phyloP scores from a whole-genome alignment of 176 grass and related monocot species.

The barley (Hordeum vulgare) region DNA sequence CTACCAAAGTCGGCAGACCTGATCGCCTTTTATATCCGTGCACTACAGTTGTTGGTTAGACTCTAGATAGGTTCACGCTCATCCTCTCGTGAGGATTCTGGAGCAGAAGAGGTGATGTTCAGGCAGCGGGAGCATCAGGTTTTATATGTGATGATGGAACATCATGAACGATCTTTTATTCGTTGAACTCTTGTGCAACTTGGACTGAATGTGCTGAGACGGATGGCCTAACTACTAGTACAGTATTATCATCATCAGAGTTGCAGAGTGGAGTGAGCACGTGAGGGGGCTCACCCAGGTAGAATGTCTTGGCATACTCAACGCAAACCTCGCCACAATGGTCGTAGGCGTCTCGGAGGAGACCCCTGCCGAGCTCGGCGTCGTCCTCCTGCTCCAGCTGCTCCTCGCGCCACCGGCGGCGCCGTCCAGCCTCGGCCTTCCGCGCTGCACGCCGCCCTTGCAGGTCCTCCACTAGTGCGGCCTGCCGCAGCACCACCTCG shows the following conservation, averaged over 20 bases:
- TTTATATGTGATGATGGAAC: too few relatives aligned
- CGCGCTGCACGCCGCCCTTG: background rate
- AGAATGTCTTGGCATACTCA: constrained; percentile 99
- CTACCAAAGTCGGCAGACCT: background rate
- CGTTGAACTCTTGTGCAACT: background rate
- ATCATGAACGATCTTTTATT: background rate
- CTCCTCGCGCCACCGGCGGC: background rate
- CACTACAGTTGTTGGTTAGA: background rate
- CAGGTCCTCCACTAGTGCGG: constrained; percentile 21
- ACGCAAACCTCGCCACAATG: constrained; percentile 88
- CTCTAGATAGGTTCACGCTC: background rate
- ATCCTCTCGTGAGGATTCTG: too few relatives aligned
- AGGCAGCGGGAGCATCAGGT: too few relatives aligned
- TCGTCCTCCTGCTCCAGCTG: constrained; percentile 3
- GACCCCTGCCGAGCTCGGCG: constrained; percentile 23
- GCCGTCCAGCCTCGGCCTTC: too few relatives aligned
- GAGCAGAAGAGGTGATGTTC: too few relatives aligned
- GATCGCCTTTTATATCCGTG: background rate
- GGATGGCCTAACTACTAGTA: too few relatives aligned
- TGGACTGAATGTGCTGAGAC: background rate
- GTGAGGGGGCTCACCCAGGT: constrained; percentile 44
- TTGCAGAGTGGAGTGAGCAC: background rate
- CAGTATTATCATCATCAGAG: too few relatives aligned
- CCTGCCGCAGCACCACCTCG: constrained; percentile 54
- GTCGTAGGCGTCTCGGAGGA: constrained; percentile 71